Evolutionary conservation across 352 stramenopile species (phyloP), one percentile per base, ranked within the genome.

Genomic region (Pythium inflatum): DNA sequence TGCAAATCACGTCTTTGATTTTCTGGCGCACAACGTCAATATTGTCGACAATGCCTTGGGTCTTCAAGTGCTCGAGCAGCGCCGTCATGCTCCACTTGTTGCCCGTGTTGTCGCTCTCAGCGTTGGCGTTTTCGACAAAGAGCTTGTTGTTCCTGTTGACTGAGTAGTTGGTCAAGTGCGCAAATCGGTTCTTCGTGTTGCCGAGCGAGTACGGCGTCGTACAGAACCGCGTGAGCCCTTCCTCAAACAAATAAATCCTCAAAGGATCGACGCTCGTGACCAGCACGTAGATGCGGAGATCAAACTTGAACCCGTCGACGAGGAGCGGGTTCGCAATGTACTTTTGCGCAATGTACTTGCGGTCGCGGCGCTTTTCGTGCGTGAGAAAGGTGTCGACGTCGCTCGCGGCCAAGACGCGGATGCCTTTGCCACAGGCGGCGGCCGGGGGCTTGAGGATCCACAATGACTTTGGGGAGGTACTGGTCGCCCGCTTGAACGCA

Each of bases 371-470:
- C 13, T 70, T 66, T 1, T 64, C 48, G 18, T 70, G 75, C 1
- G 56, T 61, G 68, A 77, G 46, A 58, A 62, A 62, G 43, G 24
- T 14, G 64, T 85, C 81, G 46, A 79, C 73, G 57, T 86, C 76
- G 56, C 69, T 66, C 0, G 76, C 66, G 4, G 74, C 64, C 14
- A 97, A 69, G 11, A 98, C 82, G 25, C 85, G 85, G 58, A 98
- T 98, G 11, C 92, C 92, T 31, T 89, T 75, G 0, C 92, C 92
- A 77, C 92, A 98, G 6, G 87, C 90, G 2, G 85, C 91, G 3
- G 91, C 91, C 1, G 87, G 87, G 0, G 92, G 92, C 70, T 98
- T 97, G 30, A 94, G 63, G 56, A 97, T 98, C 88, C 89, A 98
- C 9, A 96, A 68, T 33, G 53, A 68, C 20, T 50, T 43, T 18